These are phyloP conservation scores for Prunus yedoensis DNA, from an alignment of 331 rosid species.

Conservation along the genomic window DNA sequence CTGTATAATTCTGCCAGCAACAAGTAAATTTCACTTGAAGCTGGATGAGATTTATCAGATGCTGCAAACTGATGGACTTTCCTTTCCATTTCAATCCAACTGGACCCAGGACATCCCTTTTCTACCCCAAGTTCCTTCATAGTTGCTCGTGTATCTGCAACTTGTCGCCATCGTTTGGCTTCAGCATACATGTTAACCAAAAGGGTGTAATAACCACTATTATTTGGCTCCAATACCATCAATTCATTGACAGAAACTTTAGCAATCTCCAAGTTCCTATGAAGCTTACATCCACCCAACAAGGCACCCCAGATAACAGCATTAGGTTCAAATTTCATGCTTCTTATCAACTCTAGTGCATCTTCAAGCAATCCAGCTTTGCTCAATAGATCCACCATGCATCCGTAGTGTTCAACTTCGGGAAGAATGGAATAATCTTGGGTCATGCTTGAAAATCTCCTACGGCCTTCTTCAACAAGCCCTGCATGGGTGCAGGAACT, in stretches of 20 bases:
- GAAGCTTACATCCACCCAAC: constrained; percentile 73
- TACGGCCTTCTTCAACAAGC: constrained; percentile 63
- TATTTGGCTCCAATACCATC: constrained; percentile 58
- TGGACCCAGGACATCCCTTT: constrained; percentile 67
- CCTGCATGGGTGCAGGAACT: constrained; percentile 81
- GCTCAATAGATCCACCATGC: constrained; percentile 78
- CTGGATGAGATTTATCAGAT: constrained; percentile 54
- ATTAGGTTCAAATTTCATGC: constrained; percentile 59
- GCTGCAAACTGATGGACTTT: constrained; percentile 59
- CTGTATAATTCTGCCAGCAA: constrained; percentile 50
- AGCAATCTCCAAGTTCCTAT: constrained; percentile 58
- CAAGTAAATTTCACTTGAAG: constrained; percentile 41
- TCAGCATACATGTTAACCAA: constrained; percentile 66
- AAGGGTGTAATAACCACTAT: constrained; percentile 67
- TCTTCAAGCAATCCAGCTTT: constrained; percentile 74
- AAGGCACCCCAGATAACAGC: constrained; percentile 79
- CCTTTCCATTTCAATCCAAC: constrained; percentile 64
- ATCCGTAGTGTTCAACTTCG: constrained; percentile 72
- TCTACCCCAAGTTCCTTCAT: constrained; percentile 72
- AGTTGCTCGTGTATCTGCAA: constrained; percentile 45
- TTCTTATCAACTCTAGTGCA: constrained; percentile 58
- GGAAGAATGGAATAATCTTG: constrained; percentile 51
- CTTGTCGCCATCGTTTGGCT: constrained; percentile 61
- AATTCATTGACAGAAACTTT: constrained; percentile 45
- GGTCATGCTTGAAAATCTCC: constrained; percentile 58